Conservation (phyloP, 805 yeast species). For the Nakazawaea ernobii region DNA sequence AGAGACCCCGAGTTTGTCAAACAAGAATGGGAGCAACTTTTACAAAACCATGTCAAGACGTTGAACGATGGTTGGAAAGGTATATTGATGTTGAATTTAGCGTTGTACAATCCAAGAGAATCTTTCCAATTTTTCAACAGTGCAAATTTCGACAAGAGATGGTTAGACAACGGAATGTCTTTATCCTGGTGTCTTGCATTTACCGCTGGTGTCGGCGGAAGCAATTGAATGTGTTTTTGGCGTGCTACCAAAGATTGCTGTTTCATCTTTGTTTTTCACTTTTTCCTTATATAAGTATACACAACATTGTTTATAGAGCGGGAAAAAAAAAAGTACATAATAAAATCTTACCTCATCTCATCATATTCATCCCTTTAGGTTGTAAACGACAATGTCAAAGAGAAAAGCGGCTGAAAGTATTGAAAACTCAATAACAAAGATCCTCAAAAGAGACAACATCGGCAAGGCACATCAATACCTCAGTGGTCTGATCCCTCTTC, state of each 20-base stretch:
- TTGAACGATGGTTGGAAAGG: constrained; percentile 78
- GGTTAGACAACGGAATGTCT: constrained; percentile 82
- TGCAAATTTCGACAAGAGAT: constrained; percentile 42
- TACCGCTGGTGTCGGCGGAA: constrained; percentile 47
- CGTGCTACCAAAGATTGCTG: not conserved
- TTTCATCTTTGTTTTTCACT: not conserved
- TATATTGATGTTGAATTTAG: constrained; percentile 66
- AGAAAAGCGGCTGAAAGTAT: constrained; percentile 4
- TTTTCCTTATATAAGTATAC: too few relatives aligned
- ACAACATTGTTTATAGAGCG: too few relatives aligned
- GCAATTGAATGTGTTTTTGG: too few relatives aligned
- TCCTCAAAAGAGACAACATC: constrained; percentile 7
- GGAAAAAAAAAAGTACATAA: too few relatives aligned
- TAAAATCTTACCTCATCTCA: too few relatives aligned
- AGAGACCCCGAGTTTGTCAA: constrained; percentile 49
- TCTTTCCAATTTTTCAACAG: constrained; percentile 62
- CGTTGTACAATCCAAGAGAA: constrained; percentile 60
- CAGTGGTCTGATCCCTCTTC: not conserved
- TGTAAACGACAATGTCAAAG: not conserved
- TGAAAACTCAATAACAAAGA: constrained; percentile 5
- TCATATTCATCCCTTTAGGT: not conserved
- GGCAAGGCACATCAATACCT: constrained; percentile 3
- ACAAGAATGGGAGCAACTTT: constrained; percentile 62
- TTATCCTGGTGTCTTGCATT: constrained; percentile 81
- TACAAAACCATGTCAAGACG: constrained; percentile 37